Evolutionary conservation across 2,329 filamentous ascomycete genomes (phyloP).

Genomic region (Colletotrichum neosansevieriae): DNA sequence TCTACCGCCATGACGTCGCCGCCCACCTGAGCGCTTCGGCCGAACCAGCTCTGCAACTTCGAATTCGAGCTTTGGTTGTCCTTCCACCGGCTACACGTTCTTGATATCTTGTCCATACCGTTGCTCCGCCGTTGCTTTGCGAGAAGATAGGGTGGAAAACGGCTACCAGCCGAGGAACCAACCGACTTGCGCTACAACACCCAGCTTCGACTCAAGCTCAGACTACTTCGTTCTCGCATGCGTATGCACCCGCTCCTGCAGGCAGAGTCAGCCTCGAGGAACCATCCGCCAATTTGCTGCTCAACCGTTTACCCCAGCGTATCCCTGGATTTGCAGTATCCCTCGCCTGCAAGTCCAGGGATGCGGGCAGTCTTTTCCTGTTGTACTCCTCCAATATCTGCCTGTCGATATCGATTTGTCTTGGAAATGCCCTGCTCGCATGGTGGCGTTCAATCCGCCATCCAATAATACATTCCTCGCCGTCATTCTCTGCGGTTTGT

Average conservation of each 20-base stretch:
- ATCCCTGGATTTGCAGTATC: no score
- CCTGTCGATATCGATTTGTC: neutral
- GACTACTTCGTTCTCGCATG: conserved; percentile 15
- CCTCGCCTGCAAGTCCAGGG: conserved; percentile 22
- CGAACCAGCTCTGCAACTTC: conserved; percentile 23
- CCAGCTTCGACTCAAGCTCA: neutral
- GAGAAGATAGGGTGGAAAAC: neutral
- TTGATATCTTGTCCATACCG: neutral
- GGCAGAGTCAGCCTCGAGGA: conserved; percentile 27
- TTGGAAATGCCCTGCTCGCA: conserved; percentile 35
- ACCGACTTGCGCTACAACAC: neutral
- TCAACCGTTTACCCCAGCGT: neutral
- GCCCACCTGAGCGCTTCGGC: conserved; percentile 27
- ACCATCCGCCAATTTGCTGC: neutral
- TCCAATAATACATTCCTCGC: neutral
- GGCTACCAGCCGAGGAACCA: conserved; percentile 1
- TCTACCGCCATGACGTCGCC: conserved; percentile 31
- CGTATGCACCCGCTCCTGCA: neutral
- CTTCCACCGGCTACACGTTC: neutral
- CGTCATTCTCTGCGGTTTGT: neutral
- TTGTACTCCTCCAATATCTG: neutral
- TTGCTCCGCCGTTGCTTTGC: neutral
- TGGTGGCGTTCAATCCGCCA: conserved; percentile 15
- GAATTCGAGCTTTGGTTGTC: neutral
- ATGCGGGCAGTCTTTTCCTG: conserved; percentile 4